phyloP scores from a whole-genome alignment of 257 asterid genomes.

The Lantana camara region DNA sequence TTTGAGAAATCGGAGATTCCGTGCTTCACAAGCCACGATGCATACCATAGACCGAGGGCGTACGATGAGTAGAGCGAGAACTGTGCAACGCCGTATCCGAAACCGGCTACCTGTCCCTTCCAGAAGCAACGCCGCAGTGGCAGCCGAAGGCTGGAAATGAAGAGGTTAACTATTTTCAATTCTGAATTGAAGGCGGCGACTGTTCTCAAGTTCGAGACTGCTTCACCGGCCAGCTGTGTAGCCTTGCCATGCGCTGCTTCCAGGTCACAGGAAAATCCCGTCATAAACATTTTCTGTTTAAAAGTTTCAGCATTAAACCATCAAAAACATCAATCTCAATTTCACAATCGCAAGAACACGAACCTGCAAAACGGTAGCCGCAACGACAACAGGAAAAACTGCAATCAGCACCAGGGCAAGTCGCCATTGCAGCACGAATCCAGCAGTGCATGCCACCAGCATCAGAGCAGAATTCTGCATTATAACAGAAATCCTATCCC shows the following conservation, averaged over 20 bases:
- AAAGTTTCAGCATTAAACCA: not conserved
- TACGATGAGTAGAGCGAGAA: constrained; percentile 83
- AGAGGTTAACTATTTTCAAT: constrained; percentile 62
- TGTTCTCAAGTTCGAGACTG: constrained; percentile 76
- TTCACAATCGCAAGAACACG: not conserved
- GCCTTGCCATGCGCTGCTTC: constrained; percentile 91
- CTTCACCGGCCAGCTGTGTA: constrained; percentile 90
- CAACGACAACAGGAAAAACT: constrained; percentile 88
- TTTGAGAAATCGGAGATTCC: constrained; percentile 88
- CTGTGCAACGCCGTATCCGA: constrained; percentile 84
- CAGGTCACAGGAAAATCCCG: constrained; percentile 85
- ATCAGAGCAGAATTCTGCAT: constrained; percentile 97
- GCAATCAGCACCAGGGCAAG: constrained; percentile 89
- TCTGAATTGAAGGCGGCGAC: constrained; percentile 93
- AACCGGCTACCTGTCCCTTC: constrained; percentile 94
- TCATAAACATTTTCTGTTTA: constrained; percentile 87
- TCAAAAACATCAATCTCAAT: not conserved
- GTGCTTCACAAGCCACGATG: constrained; percentile 90
- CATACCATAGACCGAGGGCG: constrained; percentile 92
- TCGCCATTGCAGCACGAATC: constrained; percentile 93
- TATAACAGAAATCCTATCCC: constrained; percentile 84
- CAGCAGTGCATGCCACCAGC: constrained; percentile 96
- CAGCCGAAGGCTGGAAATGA: constrained; percentile 53
- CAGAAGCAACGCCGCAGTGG: constrained; percentile 86
- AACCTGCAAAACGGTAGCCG: constrained; percentile 92